Evolutionary conservation across 768 basidiomycete species (phyloP).

Genomic region (Dendrothele bispora): DNA sequence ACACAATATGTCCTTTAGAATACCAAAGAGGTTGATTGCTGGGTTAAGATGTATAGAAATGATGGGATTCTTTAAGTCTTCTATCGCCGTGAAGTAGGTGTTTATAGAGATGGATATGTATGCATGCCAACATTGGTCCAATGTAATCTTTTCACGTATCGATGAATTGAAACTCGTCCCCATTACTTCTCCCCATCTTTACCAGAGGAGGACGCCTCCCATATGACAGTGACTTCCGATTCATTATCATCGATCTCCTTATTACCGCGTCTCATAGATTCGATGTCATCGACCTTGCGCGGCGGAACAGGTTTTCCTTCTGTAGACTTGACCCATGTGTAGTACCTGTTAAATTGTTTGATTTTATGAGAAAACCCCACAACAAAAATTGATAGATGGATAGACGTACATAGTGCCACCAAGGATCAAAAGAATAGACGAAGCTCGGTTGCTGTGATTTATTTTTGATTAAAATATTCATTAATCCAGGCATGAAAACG

Average conservation of each 20-base stretch:
- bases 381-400: neutral
- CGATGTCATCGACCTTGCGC: neutral
- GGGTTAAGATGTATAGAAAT: too few relatives aligned
- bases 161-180: constrained; percentile 1
- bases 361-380: neutral
- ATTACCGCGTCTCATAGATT: neutral
- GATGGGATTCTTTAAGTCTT: too few relatives aligned
- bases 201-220: constrained; percentile 27
- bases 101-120: too few relatives aligned
- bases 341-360: constrained; percentile 38
- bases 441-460: constrained; percentile 53
- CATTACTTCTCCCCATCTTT: constrained; percentile 21
- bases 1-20: too few relatives aligned
- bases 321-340: constrained; percentile 46
- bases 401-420: constrained; percentile 60
- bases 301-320: constrained; percentile 10
- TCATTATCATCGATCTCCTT: constrained; percentile 11
- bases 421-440: constrained; percentile 67
- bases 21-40: too few relatives aligned
- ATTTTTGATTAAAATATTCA: too few relatives aligned
- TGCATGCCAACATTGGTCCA: too few relatives aligned
- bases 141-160: too few relatives aligned
- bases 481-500: constrained; percentile 1
- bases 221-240: constrained; percentile 23
- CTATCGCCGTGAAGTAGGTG: too few relatives aligned